Evolutionary conservation across 305 asterid species (phyloP), one percentile per base, ranked within the genome.

Genomic region (Fraxinus angustifolia): DNA sequence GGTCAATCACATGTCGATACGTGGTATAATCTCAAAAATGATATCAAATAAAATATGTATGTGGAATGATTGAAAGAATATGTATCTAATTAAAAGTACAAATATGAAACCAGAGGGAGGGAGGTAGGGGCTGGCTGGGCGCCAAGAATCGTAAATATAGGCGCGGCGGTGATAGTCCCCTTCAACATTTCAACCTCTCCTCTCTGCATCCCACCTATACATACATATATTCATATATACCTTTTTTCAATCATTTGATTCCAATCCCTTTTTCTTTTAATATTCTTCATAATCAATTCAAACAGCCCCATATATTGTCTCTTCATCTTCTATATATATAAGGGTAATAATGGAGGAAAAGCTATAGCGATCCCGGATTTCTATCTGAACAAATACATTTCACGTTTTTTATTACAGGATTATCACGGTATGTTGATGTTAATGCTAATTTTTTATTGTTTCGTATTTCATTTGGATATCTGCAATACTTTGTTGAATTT

Each of bases 151-250:
- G 0, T 75, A 73, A 53, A 60, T 56, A 75, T 83, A 84, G 89
- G 91, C 85, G 87, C 80, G 87, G 91, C 81, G 77, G 85, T 90
- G 88, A 89, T 67, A 86, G 98, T 92, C 94, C 71, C 84, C 90
- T 84, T 92, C 87, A 87, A 86, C 94, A 87, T 91, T 86, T 88
- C 87, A 89, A 89, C 91, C 19, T 48, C 19, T 14, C 19, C 87
- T 89, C 92, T 84, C 53, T 68, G 48, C 86, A 56, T 85, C 87
- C 92, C 84, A 83, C 83, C 76, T 17, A 19, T 80, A 78, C 84
- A 76, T 58, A 78, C 84, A 78, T 14, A 3, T 58, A 78, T 80
- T 58, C 75, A 82, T 78, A 40, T 26, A 81, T 82, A 23, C 67
- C 81, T 70, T 85, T 80, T 80, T 62, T 36, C 79, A 79, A 83